phyloP scores from a whole-genome alignment of 1,284 basidiomycete species.

The Hymenochaete sp. region DNA sequence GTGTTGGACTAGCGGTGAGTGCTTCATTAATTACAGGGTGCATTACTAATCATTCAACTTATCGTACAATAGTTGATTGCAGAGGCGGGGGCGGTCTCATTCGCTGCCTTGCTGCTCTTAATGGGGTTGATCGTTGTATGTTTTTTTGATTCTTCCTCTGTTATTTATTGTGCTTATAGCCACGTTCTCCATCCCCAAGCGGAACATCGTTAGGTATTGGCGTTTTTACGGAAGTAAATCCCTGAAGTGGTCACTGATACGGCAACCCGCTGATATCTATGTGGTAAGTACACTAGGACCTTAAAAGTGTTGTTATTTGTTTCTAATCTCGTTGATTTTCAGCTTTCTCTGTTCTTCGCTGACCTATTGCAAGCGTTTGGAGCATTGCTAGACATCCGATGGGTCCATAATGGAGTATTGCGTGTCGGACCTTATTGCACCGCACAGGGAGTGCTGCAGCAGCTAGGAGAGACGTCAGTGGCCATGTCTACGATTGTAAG shows the following conservation, averaged over 20 bases:
- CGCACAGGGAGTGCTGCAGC: conserved; percentile 24
- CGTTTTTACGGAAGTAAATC: background rate
- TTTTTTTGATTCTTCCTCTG: no score
- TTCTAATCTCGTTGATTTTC: background rate
- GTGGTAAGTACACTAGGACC: conserved; percentile 4
- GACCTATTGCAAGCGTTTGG: conserved; percentile 17
- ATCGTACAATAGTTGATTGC: conserved; percentile 4
- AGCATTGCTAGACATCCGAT: conserved; percentile 13
- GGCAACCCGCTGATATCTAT: conserved; percentile 11
- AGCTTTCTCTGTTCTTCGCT: conserved; percentile 17
- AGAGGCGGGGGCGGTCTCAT: conserved; percentile 13
- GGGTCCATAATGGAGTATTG: conserved; percentile 14
- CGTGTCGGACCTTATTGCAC: conserved; percentile 14
- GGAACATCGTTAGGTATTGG: conserved; percentile 11
- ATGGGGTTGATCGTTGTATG: conserved; percentile 10
- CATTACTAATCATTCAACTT: background rate
- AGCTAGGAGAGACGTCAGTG: conserved; percentile 33
- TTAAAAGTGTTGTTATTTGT: background rate
- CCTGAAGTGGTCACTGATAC: conserved; percentile 6
- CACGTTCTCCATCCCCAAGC: background rate
- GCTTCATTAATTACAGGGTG: background rate
- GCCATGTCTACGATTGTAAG: conserved; percentile 28
- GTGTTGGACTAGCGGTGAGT: conserved; percentile 11
- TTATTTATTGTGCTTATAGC: background rate
- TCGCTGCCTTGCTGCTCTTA: conserved; percentile 2